A percentile compares a stretch with the other conserved stretches of the same genome.
Conservation (phyloP, 2,329 filamentous ascomycete genomes). For the Immersiporthe knoxdaviesiana region DNA sequence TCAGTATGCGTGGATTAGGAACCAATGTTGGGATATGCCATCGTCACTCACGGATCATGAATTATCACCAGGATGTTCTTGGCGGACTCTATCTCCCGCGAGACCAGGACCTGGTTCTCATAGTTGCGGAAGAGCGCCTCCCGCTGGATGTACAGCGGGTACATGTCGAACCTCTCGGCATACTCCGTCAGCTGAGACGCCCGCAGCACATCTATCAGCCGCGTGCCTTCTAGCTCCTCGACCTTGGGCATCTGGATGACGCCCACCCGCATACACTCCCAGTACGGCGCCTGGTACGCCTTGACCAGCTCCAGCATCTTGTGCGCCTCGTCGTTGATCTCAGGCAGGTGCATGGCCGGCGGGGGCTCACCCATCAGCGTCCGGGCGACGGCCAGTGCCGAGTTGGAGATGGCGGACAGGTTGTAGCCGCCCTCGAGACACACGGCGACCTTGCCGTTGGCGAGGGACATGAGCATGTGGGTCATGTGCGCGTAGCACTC, state of each 20-base stretch:
- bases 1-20: constrained; percentile 24
- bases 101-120: constrained; percentile 84
- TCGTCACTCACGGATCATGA: constrained; percentile 76
- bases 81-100: constrained; percentile 67
- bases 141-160: constrained; percentile 77
- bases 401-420: constrained; percentile 86
- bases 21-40: constrained; percentile 14
- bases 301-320: constrained; percentile 62
- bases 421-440: constrained; percentile 98
- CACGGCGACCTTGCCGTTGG: constrained; percentile 83
- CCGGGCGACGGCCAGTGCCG: constrained; percentile 85
- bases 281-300: constrained; percentile 69
- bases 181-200: constrained; percentile 74
- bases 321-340: constrained; percentile 60
- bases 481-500: constrained; percentile 97
- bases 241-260: constrained; percentile 58
- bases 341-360: constrained; percentile 58
- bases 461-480: constrained; percentile 96
- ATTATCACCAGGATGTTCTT: constrained; percentile 81
- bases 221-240: constrained; percentile 57
- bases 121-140: constrained; percentile 75
- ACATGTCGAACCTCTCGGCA: constrained; percentile 75
- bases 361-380: constrained; percentile 97
- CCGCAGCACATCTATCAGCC: constrained; percentile 80
- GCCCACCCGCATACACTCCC: constrained; percentile 83